phyloP scores from a whole-genome alignment of 2,329 filamentous ascomycete species.

The Xylaria sp. region DNA sequence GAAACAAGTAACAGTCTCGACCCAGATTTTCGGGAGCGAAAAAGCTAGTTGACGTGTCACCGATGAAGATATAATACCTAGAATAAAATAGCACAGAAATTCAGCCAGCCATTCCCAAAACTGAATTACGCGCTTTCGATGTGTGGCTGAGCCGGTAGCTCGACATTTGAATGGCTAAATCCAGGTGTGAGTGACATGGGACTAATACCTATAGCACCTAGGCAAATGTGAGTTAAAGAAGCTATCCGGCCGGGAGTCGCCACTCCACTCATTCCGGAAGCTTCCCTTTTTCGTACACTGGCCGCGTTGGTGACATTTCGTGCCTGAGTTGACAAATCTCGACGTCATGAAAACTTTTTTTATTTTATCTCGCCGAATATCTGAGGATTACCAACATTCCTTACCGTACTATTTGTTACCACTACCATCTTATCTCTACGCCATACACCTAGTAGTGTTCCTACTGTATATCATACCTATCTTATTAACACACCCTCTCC shows the following conservation, averaged over 20 bases:
- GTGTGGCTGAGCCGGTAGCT: conserved; percentile 30
- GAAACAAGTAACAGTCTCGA: conserved; percentile 33
- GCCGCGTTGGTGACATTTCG: conserved; percentile 33
- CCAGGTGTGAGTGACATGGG: conserved; percentile 21
- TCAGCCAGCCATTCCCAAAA: conserved; percentile 34
- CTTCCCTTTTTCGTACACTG: conserved; percentile 42
- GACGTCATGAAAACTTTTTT: conserved; percentile 33
- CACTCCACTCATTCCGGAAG: conserved; percentile 48
- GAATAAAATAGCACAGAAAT: background rate
- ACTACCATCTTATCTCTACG: background rate
- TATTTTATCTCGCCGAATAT: background rate
- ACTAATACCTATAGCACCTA: background rate
- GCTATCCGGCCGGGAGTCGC: conserved; percentile 22
- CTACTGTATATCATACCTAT: background rate
- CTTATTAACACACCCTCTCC: conserved; percentile 23
- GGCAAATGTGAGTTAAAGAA: conserved; percentile 15
- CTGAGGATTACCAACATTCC: conserved; percentile 2
- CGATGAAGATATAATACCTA: conserved; percentile 11
- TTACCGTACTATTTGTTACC: conserved; percentile 8
- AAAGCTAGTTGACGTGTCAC: conserved; percentile 47
- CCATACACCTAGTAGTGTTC: background rate
- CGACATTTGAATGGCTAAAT: conserved; percentile 30
- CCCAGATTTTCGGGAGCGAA: conserved; percentile 45
- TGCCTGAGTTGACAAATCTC: conserved; percentile 33
- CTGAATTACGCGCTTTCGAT: conserved; percentile 29